Evolutionary conservation across 2,329 filamentous ascomycete genomes (phyloP).

Genomic region (Monilinia polystroma): DNA sequence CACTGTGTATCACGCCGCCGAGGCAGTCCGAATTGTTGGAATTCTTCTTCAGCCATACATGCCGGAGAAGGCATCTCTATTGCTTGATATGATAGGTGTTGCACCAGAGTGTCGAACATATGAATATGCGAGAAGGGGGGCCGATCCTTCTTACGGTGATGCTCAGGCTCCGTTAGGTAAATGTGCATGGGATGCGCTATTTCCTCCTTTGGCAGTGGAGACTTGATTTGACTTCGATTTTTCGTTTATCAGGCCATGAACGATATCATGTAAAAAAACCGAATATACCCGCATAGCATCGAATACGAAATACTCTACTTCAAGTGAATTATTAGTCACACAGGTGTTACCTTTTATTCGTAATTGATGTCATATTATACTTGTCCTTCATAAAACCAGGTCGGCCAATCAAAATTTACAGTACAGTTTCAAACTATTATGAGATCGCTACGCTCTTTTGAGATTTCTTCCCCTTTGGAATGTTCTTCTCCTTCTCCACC

Average conservation of each 20-base stretch:
- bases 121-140: slow-evolving; percentile 58
- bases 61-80: slow-evolving; percentile 68
- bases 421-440: not conserved
- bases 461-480: not conserved
- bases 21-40: slow-evolving; percentile 74
- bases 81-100: slow-evolving; percentile 80
- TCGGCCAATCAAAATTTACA: not conserved
- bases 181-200: slow-evolving; percentile 48
- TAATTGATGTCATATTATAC: not conserved
- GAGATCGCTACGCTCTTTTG: slow-evolving; percentile 18
- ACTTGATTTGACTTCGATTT: slow-evolving; percentile 35
- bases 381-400: not conserved
- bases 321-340: not conserved
- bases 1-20: slow-evolving; percentile 68
- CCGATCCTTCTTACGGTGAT: slow-evolving; percentile 68
- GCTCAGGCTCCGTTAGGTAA: slow-evolving; percentile 38
- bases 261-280: not conserved
- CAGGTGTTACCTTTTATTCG: not conserved
- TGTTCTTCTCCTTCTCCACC: not conserved
- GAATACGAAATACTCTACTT: not conserved
- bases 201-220: slow-evolving; percentile 52
- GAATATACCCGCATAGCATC: slow-evolving; percentile 5
- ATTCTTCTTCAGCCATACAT: slow-evolving; percentile 92
- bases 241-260: not conserved
- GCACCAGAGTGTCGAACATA: slow-evolving; percentile 59